phyloP scores from a whole-genome alignment of 2,329 filamentous ascomycete genomes.

The Camptophora hylomeconis region DNA sequence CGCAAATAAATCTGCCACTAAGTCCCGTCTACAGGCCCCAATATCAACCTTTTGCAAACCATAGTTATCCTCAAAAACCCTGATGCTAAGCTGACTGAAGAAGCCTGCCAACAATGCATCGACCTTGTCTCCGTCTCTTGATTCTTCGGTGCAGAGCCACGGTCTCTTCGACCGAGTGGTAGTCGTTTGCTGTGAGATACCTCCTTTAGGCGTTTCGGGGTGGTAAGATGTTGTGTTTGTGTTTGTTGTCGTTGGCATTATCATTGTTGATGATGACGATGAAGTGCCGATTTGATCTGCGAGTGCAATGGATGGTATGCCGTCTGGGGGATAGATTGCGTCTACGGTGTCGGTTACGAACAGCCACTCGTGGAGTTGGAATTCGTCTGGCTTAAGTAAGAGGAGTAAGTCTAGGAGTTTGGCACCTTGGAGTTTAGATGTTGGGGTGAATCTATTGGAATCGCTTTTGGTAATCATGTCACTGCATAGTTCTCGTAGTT shows the following conservation, averaged over 20 bases:
- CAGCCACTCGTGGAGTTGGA: conserved; percentile 96
- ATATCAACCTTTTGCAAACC: conserved; percentile 60
- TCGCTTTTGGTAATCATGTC: conserved; percentile 59
- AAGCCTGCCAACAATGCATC: conserved; percentile 73
- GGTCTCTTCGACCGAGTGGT: conserved; percentile 24
- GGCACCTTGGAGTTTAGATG: conserved; percentile 74
- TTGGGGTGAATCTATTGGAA: conserved; percentile 65
- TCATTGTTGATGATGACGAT: conserved; percentile 29
- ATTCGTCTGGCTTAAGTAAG: conserved; percentile 79
- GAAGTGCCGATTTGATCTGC: too few relatives aligned
- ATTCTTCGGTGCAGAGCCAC: conserved; percentile 31
- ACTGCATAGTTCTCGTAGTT: conserved; percentile 58
- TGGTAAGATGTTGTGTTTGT: not conserved
- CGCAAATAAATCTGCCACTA: conserved; percentile 68
- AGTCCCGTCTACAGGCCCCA: conserved; percentile 47
- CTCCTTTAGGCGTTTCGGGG: too few relatives aligned
- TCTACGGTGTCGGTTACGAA: conserved; percentile 96
- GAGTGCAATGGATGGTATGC: conserved; percentile 58
- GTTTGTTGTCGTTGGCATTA: not conserved
- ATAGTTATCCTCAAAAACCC: conserved; percentile 85
- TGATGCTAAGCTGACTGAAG: conserved; percentile 83
- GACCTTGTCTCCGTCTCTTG: conserved; percentile 50
- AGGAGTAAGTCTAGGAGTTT: conserved; percentile 87
- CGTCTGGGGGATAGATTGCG: conserved; percentile 69
- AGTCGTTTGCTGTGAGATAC: conserved; percentile 4